Evolutionary conservation across 208 protist species (phyloP).

Genomic region (Trichomonas gallinae): DNA sequence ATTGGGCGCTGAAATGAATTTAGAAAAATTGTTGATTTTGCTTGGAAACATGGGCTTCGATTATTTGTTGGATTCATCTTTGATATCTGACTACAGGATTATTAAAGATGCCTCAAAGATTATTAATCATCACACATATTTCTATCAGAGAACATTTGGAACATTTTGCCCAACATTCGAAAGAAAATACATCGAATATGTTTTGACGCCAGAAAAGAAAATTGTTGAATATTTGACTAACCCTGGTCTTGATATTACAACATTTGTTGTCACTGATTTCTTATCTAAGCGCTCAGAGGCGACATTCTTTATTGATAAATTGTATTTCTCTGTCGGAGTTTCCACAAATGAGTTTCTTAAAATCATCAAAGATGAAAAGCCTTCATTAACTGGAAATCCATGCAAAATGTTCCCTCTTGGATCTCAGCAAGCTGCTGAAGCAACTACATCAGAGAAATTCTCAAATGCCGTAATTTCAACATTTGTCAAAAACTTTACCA

Average conservation of each 20-base stretch:
- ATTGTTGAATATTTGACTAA: background rate
- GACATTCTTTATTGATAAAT: background rate
- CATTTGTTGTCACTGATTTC: background rate
- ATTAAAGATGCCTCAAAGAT: background rate
- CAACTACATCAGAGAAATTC: background rate
- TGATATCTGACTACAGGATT: background rate
- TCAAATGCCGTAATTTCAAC: background rate
- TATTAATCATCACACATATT: background rate
- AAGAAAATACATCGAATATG: background rate
- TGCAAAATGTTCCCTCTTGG: background rate
- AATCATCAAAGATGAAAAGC: background rate
- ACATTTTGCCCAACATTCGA: background rate
- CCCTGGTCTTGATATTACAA: background rate
- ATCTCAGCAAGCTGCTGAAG: background rate
- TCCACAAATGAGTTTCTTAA: background rate
- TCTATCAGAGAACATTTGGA: background rate
- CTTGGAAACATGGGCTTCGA: background rate
- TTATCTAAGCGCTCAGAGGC: background rate
- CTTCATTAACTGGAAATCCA: background rate
- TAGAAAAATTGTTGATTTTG: background rate
- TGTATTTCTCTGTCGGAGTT: background rate
- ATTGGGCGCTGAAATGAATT: background rate
- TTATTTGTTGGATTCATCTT: background rate
- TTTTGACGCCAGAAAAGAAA: background rate
- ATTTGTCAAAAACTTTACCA: background rate